Evolutionary conservation across 176 grass and related monocot genomes (phyloP), one percentile per base, ranked within the genome.

Genomic region (Rhipidocladum racemiflorum): DNA sequence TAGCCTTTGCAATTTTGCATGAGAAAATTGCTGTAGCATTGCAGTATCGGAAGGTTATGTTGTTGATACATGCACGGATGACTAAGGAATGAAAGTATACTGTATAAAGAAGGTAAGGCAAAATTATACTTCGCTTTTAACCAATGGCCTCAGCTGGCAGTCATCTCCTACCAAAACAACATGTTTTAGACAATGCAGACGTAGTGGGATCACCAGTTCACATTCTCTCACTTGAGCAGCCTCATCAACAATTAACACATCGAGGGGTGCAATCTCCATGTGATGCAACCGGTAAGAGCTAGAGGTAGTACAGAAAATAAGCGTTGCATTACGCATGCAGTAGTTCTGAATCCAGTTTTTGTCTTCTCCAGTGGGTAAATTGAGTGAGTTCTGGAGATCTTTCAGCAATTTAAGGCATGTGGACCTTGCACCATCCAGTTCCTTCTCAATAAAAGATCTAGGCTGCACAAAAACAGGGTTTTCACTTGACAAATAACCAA

Each of bases 111-210:
- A 29, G 14, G 64, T 43, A 70, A 62, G 20, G 8, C 1, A 55
- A 81, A 48, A 64, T 21, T 61, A 60, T 86, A 94, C 94, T 82
- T 78, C 76, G 84, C 90, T 97, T 90, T 77, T 87, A 38, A 97
- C 91, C 28, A 89, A 49, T 27, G 94, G 80, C 20, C 89, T 91
- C 54, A 97, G 81, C 56, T 97, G 94, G 53, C 79, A 76, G 74
- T 90, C 90, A 85, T 97, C 90, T 15, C 94, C 94, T 11, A 97
- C 91, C 54, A 97, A 74, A 89, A 97, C 45, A 78, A 85, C 88
- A 83, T 90, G 83, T 78, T 88, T 94, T 28, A 97, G 43, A 65
- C 67, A 61, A 82, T 72, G 14, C 51, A 97, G 65, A 38, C 77
- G 84, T 32, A 97, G 66, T 9, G 89, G 94, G 15, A 97, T 97